Evolutionary conservation across 441 rosid species (phyloP).

Genomic region (Pelargonium citronellum): DNA sequence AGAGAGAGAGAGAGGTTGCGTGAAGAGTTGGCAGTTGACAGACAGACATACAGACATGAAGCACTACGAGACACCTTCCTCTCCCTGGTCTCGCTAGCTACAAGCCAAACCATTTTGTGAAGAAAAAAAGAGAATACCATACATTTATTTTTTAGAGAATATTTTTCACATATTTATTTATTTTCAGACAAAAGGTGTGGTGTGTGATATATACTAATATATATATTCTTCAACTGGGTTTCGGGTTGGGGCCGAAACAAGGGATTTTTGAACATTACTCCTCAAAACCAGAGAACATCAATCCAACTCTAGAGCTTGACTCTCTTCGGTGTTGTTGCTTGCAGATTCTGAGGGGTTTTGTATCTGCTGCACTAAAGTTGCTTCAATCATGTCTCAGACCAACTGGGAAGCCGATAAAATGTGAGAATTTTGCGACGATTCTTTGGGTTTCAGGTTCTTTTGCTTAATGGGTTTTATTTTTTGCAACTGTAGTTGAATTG

Average conservation of each 20-base stretch:
- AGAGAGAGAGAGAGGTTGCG: constrained; percentile 8
- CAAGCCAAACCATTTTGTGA: not conserved
- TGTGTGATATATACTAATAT: no score
- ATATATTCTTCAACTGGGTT: no score
- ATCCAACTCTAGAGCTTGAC: not conserved
- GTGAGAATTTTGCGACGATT: not conserved
- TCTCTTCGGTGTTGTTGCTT: not conserved
- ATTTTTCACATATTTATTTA: no score
- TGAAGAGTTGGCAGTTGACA: constrained; percentile 8
- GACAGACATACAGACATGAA: constrained; percentile 1
- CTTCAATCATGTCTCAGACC: constrained; percentile 3
- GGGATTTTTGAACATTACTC: no score
- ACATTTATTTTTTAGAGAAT: no score
- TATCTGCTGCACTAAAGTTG: not conserved
- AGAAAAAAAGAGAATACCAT: not conserved
- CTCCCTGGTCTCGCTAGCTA: not conserved
- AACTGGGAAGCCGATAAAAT: constrained; percentile 11
- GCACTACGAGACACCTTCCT: constrained; percentile 4
- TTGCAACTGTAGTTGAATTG: not conserved
- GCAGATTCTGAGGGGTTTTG: not conserved
- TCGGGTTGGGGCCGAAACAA: no score
- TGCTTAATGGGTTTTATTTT: not conserved
- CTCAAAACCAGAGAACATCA: no score
- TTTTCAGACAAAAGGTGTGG: no score
- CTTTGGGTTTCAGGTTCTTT: not conserved